A percentile compares a stretch with the other conserved stretches of the same genome.
Evolutionary conservation across 2,329 filamentous ascomycete species (phyloP).

Genomic region (Onygena corvina): DNA sequence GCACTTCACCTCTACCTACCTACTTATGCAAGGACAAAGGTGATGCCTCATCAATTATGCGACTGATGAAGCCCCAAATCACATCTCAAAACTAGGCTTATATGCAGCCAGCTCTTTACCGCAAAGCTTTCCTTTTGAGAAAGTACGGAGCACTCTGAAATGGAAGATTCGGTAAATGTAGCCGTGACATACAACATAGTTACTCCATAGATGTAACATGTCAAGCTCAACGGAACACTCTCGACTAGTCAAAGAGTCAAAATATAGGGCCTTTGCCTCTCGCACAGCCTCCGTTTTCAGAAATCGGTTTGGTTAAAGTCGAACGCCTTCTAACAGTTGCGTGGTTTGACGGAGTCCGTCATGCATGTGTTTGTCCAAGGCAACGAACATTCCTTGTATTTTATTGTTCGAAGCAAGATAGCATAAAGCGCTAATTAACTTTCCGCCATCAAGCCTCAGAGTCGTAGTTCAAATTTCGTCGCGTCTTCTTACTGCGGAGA

Average conservation of each 20-base stretch:
- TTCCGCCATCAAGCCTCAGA: constrained; percentile 1
- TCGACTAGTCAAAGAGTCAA: background rate
- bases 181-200: too few species aligned
- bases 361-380: background rate
- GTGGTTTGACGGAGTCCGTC: background rate
- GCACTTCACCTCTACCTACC: background rate
- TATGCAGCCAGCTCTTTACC: background rate
- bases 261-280: background rate
- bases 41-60: too few species aligned
- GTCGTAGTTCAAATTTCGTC: constrained; percentile 1
- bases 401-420: background rate
- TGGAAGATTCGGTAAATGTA: too few species aligned
- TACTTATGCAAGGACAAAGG: background rate
- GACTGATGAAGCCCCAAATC: background rate
- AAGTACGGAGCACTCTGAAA: too few species aligned
- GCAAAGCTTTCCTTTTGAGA: background rate
- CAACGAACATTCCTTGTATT: background rate
- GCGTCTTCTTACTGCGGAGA: background rate
- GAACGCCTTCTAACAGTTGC: background rate
- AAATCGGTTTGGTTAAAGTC: background rate
- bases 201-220: background rate
- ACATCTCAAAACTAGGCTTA: background rate
- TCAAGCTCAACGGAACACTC: background rate
- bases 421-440: constrained; percentile 6
- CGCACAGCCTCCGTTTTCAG: background rate